Evolutionary conservation across 2,329 filamentous ascomycete genomes (phyloP).

Genomic region (Paracoccidioides lutzii): DNA sequence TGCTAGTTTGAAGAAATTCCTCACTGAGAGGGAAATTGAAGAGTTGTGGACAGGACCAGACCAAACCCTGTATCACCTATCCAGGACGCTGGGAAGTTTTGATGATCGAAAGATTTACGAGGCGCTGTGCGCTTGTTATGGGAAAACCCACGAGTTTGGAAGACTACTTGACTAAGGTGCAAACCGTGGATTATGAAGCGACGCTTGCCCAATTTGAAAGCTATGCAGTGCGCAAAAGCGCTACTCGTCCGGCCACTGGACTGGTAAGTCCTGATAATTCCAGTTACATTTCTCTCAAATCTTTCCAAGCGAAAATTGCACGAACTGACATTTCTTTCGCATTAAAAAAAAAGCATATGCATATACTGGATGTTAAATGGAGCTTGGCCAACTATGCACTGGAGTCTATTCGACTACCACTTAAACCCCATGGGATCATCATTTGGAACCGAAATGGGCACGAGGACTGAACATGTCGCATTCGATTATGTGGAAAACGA

Average conservation of each 20-base stretch:
- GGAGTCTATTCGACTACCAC: slow-evolving; percentile 54
- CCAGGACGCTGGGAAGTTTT: slow-evolving; percentile 42
- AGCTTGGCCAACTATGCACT: slow-evolving; percentile 53
- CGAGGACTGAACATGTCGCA: slow-evolving; percentile 40
- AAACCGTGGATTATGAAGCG: slow-evolving; percentile 53
- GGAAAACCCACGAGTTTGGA: slow-evolving; percentile 38
- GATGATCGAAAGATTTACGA: slow-evolving; percentile 44
- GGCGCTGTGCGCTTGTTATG: slow-evolving; percentile 41
- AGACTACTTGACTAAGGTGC: slow-evolving; percentile 47
- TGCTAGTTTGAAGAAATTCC: slow-evolving; percentile 40
- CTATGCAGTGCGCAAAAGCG: slow-evolving; percentile 40
- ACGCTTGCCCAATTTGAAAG: slow-evolving; percentile 48
- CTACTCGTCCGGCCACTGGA: slow-evolving; percentile 43
- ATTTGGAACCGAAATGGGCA: slow-evolving; percentile 45
- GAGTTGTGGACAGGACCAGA: slow-evolving; percentile 45
- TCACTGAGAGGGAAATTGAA: slow-evolving; percentile 38
- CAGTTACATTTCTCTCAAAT: too few relatives aligned
- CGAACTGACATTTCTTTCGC: too few relatives aligned
- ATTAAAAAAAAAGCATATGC: slow-evolving; percentile 5
- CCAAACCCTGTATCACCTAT: slow-evolving; percentile 48
- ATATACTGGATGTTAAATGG: slow-evolving; percentile 58
- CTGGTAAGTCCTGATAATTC: slow-evolving; percentile 15
- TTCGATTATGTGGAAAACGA: slow-evolving; percentile 40
- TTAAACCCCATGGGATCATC: slow-evolving; percentile 45
- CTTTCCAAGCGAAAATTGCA: too few relatives aligned